Evolutionary conservation across 306 rosid species (phyloP).

Genomic region (Citrullus colocynthis): DNA sequence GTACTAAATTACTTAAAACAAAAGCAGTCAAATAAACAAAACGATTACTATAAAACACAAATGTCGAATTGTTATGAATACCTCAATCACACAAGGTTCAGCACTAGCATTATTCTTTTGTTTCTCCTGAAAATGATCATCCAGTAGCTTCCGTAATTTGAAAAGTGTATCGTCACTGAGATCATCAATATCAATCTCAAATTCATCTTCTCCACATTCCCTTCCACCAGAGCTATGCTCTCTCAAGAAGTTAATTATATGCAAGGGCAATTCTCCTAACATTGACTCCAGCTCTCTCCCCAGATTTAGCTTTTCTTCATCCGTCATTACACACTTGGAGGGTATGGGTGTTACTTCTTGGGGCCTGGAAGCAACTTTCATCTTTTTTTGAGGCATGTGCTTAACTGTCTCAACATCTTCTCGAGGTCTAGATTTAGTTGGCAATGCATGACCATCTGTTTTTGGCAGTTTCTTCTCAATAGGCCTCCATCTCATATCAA

Average conservation of each 20-base stretch:
- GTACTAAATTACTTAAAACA: neutral
- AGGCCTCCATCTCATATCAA: constrained; percentile 68
- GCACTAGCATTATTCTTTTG: constrained; percentile 29
- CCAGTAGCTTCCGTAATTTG: constrained; percentile 48
- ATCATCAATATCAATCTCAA: constrained; percentile 75
- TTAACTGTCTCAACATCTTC: constrained; percentile 27
- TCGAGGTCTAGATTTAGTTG: constrained; percentile 19
- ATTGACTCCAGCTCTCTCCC: constrained; percentile 65
- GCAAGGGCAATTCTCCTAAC: constrained; percentile 49
- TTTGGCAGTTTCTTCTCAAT: constrained; percentile 57
- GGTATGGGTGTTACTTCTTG: constrained; percentile 33
- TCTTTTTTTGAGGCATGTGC: constrained; percentile 47
- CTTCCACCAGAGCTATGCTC: constrained; percentile 53
- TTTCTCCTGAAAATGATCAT: constrained; percentile 47
- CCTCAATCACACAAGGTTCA: constrained; percentile 73
- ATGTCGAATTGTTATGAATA: constrained; percentile 7
- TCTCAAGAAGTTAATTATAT: constrained; percentile 61
- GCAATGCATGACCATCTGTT: constrained; percentile 23
- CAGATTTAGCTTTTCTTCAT: constrained; percentile 41
- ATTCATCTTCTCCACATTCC: constrained; percentile 62
- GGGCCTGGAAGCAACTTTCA: constrained; percentile 34
- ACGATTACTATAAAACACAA: neutral
- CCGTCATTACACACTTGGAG: constrained; percentile 44
- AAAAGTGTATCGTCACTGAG: constrained; percentile 63
- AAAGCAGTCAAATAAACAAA: neutral